Evolutionary conservation across 1,284 basidiomycete genomes (phyloP).

Genomic region (Singerocomus inundabilis): DNA sequence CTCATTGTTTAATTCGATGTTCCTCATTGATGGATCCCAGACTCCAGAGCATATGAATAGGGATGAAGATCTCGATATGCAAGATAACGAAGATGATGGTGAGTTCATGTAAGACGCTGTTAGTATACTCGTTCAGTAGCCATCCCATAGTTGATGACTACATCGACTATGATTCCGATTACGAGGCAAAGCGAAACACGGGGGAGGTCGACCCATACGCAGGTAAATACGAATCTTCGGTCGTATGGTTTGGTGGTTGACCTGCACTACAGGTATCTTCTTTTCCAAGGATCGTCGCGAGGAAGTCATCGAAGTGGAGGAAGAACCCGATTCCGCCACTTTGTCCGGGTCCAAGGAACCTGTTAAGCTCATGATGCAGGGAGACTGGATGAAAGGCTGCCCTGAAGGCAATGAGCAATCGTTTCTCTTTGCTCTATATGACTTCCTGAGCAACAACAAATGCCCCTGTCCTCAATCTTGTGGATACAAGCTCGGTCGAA

Average conservation of each 20-base stretch:
- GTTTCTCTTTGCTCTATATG: slow-evolving; percentile 82
- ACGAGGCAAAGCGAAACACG: slow-evolving; percentile 46
- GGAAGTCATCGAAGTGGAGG: slow-evolving; percentile 83
- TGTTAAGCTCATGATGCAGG: slow-evolving; percentile 75
- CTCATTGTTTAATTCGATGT: not conserved
- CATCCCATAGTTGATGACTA: slow-evolving; percentile 49
- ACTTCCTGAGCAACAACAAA: slow-evolving; percentile 60
- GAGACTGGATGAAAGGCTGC: slow-evolving; percentile 96
- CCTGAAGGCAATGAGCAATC: slow-evolving; percentile 89
- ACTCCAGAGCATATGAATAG: slow-evolving; percentile 51
- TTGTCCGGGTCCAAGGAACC: slow-evolving; percentile 46
- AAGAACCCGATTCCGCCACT: slow-evolving; percentile 59
- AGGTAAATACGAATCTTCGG: slow-evolving; percentile 41
- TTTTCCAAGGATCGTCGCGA: slow-evolving; percentile 88
- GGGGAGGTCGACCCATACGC: slow-evolving; percentile 81
- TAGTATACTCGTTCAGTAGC: slow-evolving; percentile 10
- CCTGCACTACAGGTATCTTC: slow-evolving; percentile 65
- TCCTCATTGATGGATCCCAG: slow-evolving; percentile 35
- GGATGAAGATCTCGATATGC: slow-evolving; percentile 43
- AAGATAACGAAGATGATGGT: slow-evolving; percentile 58
- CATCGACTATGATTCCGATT: slow-evolving; percentile 78
- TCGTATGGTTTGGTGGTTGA: slow-evolving; percentile 11
- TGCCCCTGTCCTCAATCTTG: slow-evolving; percentile 75
- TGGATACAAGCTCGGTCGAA: slow-evolving; percentile 55
- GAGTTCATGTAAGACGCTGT: slow-evolving; percentile 16